Percentiles rank a stretch among this genome's conserved stretches.
phyloP scores from a whole-genome alignment of 495 filamentous ascomycete genomes.

The Lasiosphaeris hirsuta region DNA sequence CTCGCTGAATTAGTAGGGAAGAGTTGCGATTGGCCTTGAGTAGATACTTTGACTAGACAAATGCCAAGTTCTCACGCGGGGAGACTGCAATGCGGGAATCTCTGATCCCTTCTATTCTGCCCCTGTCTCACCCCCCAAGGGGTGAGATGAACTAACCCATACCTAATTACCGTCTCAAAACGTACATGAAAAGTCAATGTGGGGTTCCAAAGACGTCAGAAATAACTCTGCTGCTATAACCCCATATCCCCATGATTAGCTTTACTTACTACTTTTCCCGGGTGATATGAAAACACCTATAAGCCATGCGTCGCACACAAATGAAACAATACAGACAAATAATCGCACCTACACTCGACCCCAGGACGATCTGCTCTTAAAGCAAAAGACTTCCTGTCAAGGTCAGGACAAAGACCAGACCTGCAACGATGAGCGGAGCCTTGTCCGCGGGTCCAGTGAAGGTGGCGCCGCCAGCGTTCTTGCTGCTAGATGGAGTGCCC shows the following conservation, averaged over 20 bases:
- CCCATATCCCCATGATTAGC: not conserved
- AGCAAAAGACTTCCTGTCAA: slow-evolving; percentile 60
- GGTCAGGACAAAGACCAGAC: slow-evolving; percentile 55
- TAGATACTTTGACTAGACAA: not conserved
- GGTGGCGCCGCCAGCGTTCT: slow-evolving; percentile 37
- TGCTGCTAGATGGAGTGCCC: slow-evolving; percentile 25
- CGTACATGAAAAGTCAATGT: too few relatives aligned
- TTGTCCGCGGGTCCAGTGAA: slow-evolving; percentile 47
- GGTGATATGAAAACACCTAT: not conserved
- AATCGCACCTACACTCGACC: too few relatives aligned
- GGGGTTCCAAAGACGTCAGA: too few relatives aligned
- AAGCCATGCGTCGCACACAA: not conserved
- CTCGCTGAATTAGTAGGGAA: slow-evolving; percentile 62
- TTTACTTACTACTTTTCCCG: not conserved
- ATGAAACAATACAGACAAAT: not conserved
- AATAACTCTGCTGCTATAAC: too few relatives aligned
- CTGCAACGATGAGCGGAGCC: slow-evolving; percentile 52
- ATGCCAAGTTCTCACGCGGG: not conserved
- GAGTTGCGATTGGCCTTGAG: slow-evolving; percentile 69
- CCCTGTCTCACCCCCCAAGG: too few relatives aligned
- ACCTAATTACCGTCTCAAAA: too few relatives aligned
- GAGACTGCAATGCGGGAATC: too few relatives aligned
- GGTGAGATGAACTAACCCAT: too few relatives aligned
- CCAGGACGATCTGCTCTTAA: not conserved
- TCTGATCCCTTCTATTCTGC: too few relatives aligned